Evolutionary conservation across 768 basidiomycete genomes (phyloP).

Genomic region (Macrolepiota albuminosa): DNA sequence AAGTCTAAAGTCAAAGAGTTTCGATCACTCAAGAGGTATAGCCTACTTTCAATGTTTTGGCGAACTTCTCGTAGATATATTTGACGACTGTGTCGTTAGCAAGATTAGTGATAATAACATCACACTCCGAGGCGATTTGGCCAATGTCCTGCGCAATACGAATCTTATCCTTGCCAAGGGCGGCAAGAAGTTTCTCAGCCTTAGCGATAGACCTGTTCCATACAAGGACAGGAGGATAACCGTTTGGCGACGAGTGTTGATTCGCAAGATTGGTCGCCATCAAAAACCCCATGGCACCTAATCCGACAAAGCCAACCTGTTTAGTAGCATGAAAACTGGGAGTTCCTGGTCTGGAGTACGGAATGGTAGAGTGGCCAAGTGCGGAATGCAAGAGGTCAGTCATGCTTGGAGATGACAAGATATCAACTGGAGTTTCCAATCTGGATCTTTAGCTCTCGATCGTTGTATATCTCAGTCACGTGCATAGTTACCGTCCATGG

Average conservation of each 20-base stretch:
- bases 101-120: conserved; percentile 74
- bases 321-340: conserved; percentile 30
- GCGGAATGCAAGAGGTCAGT: conserved; percentile 17
- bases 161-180: conserved; percentile 49
- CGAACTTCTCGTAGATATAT: conserved; percentile 56
- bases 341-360: conserved; percentile 57
- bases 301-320: conserved; percentile 40
- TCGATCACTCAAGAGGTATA: neutral
- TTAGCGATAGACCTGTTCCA: conserved; percentile 74
- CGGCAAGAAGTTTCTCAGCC: conserved; percentile 49
- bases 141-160: conserved; percentile 50
- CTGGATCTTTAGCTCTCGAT: neutral
- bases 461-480: conserved; percentile 5
- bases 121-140: conserved; percentile 61
- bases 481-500: conserved; percentile 1
- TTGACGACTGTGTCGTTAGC: conserved; percentile 68
- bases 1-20: conserved; percentile 7
- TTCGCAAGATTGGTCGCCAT: conserved; percentile 82
- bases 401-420: conserved; percentile 15
- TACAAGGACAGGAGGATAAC: conserved; percentile 53
- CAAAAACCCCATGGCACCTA: conserved; percentile 66
- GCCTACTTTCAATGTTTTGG: conserved; percentile 50
- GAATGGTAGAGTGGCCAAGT: conserved; percentile 17
- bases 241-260: conserved; percentile 30
- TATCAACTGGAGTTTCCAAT: conserved; percentile 1